A percentile compares a stretch with the other conserved stretches of the same genome.
phyloP scores from a whole-genome alignment of 805 yeast species.

The Lipomyces kockii region DNA sequence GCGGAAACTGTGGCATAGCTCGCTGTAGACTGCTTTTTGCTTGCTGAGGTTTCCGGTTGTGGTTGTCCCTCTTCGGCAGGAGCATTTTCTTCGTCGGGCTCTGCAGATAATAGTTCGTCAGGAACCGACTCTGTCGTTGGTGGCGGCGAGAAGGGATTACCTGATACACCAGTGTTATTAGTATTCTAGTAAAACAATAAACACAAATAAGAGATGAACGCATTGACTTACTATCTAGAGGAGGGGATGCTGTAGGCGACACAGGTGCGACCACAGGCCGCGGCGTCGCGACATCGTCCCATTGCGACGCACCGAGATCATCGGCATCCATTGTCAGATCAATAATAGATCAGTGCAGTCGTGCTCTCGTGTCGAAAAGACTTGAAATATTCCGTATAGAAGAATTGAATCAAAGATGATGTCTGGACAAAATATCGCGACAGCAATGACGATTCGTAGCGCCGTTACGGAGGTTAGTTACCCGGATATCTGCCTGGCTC shows the following conservation, averaged over 20 bases:
- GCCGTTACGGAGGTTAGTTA: background rate
- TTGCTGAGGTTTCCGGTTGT: conserved; percentile 1
- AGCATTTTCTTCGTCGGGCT: conserved; percentile 9
- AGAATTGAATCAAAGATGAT: background rate
- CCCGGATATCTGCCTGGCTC: background rate
- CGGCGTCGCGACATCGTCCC: conserved; percentile 36
- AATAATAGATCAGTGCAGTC: background rate
- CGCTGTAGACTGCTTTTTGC: conserved; percentile 5
- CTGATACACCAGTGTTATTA: background rate
- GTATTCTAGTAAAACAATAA: background rate
- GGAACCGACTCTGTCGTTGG: background rate
- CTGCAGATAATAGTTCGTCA: background rate
- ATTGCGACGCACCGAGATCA: conserved; percentile 32
- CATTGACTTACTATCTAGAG: conserved; percentile 10
- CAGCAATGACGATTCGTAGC: background rate
- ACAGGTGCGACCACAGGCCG: background rate
- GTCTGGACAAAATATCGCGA: background rate
- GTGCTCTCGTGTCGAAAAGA: background rate
- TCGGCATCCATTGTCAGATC: conserved; percentile 25
- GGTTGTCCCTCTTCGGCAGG: conserved; percentile 17
- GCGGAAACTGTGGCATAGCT: conserved; percentile 26
- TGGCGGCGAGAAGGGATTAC: conserved; percentile 4
- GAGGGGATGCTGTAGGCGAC: conserved; percentile 14
- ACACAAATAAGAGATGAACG: background rate
- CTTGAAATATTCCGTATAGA: background rate